Conservation (phyloP, 306 rosid species). For the Carpinus fangiana region DNA sequence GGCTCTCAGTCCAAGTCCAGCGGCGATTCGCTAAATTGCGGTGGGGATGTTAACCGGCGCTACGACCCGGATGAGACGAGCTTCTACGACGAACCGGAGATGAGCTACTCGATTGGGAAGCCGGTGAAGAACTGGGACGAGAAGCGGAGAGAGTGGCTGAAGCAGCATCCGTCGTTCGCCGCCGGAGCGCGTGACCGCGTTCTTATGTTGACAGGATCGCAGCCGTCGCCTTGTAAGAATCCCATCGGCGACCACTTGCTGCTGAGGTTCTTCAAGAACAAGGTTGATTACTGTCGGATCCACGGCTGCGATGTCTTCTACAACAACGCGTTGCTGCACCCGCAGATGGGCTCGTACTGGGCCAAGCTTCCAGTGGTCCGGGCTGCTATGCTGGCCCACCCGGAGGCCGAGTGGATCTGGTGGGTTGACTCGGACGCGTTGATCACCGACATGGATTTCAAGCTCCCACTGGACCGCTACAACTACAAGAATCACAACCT, state of each 20-base stretch:
- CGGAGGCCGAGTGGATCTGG: constrained; percentile 95
- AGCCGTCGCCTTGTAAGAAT: constrained; percentile 64
- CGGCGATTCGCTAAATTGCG: background rate
- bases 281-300: constrained; percentile 73
- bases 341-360: constrained; percentile 68
- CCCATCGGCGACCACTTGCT: constrained; percentile 77
- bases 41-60: constrained; percentile 15
- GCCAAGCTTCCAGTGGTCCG: constrained; percentile 76
- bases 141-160: constrained; percentile 65
- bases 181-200: constrained; percentile 37
- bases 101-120: constrained; percentile 55
- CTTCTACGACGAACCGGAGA: constrained; percentile 66
- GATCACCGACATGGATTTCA: constrained; percentile 89
- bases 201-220: constrained; percentile 72
- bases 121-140: constrained; percentile 67
- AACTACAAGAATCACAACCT: constrained; percentile 66
- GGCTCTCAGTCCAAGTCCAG: background rate
- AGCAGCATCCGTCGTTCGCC: constrained; percentile 50
- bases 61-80: constrained; percentile 51
- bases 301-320: constrained; percentile 76
- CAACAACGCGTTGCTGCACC: constrained; percentile 67
- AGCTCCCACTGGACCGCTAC: constrained; percentile 61
- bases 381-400: constrained; percentile 90
- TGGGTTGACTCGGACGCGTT: constrained; percentile 96
- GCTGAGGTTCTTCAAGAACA: constrained; percentile 70